phyloP scores from a whole-genome alignment of 805 yeast genomes.

The Phaffomyces opuntiae region DNA sequence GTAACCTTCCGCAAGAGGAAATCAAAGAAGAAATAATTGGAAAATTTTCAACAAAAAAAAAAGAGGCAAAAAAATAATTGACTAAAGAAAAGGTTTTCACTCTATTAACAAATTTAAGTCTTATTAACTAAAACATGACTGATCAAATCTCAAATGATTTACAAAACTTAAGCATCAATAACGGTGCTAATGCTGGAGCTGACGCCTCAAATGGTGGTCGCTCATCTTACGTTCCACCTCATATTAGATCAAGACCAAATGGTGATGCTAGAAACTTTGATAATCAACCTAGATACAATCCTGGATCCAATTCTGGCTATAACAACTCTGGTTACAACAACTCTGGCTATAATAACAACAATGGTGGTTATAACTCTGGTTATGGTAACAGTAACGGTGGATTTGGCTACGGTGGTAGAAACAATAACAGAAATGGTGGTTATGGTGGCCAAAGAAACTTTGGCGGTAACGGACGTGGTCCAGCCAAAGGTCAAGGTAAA shows the following conservation, averaged over 20 bases:
- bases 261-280: constrained; percentile 10
- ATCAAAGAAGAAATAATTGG: neutral
- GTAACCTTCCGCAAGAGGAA: neutral
- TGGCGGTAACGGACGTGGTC: constrained; percentile 19
- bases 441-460: constrained; percentile 28
- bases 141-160: constrained; percentile 47
- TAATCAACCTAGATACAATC: neutral
- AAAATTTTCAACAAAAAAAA: neutral
- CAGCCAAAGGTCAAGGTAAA: constrained; percentile 58
- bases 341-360: constrained; percentile 3
- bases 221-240: constrained; percentile 51
- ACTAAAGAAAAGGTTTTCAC: neutral
- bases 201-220: constrained; percentile 17
- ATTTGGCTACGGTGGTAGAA: constrained; percentile 25
- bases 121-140: constrained; percentile 30
- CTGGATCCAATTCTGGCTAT: neutral
- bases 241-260: constrained; percentile 31
- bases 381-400: constrained; percentile 9
- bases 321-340: constrained; percentile 1
- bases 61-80: constrained; percentile 1
- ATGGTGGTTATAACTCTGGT: constrained; percentile 7
- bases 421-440: constrained; percentile 26
- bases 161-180: constrained; percentile 47
- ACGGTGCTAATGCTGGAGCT: constrained; percentile 14
- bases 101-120: too few species aligned